A percentile compares a stretch with the other conserved stretches of the same genome.
These are phyloP conservation scores for Coelastrella sp. DNA, from an alignment of 139 green algal species.

Conservation along the genomic window DNA sequence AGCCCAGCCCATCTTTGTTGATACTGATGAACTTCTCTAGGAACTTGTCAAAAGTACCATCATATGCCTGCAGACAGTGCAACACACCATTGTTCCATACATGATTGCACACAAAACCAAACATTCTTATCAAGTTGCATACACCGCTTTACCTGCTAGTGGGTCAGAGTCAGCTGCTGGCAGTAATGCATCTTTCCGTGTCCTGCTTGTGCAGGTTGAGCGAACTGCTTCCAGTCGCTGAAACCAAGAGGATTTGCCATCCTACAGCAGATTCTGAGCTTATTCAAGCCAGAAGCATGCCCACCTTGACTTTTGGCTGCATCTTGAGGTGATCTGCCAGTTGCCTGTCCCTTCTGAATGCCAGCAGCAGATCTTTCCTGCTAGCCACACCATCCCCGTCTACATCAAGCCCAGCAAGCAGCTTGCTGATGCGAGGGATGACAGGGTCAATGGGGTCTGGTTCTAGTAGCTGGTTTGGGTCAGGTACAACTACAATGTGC, in stretches of 20 bases:
- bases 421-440: conserved; percentile 14
- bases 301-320: conserved; percentile 8
- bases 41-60: conserved; percentile 41
- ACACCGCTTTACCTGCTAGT: too few relatives aligned
- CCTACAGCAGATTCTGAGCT: background rate
- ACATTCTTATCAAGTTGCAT: background rate
- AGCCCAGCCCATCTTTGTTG: conserved; percentile 40
- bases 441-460: background rate
- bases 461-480: background rate
- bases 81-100: background rate
- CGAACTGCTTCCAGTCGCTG: too few relatives aligned
- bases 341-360: conserved; percentile 63
- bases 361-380: conserved; percentile 62
- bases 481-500: background rate
- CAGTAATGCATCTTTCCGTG: too few relatives aligned
- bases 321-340: conserved; percentile 50
- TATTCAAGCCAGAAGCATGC: background rate
- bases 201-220: too few relatives aligned
- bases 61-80: background rate
- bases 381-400: conserved; percentile 56
- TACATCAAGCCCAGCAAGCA: conserved; percentile 62
- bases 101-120: background rate
- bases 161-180: too few relatives aligned
- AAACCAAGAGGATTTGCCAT: background rate
- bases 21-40: conserved; percentile 20